Base-by-base conservation (phyloP, 768 basidiomycete species). In the Trametes elegans region DNA sequence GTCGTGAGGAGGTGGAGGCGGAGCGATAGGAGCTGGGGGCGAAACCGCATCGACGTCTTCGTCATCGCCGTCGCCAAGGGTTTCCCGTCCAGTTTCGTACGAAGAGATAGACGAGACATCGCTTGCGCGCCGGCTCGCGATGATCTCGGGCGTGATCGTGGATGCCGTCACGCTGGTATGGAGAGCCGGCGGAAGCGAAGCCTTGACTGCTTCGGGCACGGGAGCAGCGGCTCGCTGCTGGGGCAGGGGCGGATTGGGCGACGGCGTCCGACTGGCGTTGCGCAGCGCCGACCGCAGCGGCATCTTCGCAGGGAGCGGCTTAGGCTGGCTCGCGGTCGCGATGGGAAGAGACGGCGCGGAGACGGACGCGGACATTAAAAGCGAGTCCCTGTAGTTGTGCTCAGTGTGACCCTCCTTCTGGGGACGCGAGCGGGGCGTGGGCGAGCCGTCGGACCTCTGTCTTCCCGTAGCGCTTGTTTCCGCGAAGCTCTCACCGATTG, bases 271-370 rank as follows among this genome's bases (percentile, higher is more conserved):
- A 29, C 67, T 70, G 3, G 53, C 24, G 24, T 79, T 78, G 60
- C 80, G 78, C 69, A 90, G 58, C 21, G 86, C 88, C 49, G 86
- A 87, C 49, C 79, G 75, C 28, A 90, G 63, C 0, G 87, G 86
- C 24, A 73, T 66, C 65, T 76, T 79, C 8, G 71, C 70, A 3
- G 75, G 74, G 7, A 59, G 52, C 19, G 57, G 52, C 32, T 54
- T 59, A 18, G 57, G 53, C 36, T 49, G 51, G 26, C 45, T 52
- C 0, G 56, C 40, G 2, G 49, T 52, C 11, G 35, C 34, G 14
- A 51, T 40, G 5, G 57, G 62, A 7, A 61, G 39, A 2, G 62
- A 57, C 8, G 59, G 60, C 5, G 60, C 60, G 16, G 62, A 61
- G 6, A 57, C 47, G 14, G 62, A 61, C 19, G 53, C 57, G 14